These are phyloP conservation scores for Plasmodium chabaudi DNA, from an alignment of 169 alveolate species.

Conservation along the genomic window DNA sequence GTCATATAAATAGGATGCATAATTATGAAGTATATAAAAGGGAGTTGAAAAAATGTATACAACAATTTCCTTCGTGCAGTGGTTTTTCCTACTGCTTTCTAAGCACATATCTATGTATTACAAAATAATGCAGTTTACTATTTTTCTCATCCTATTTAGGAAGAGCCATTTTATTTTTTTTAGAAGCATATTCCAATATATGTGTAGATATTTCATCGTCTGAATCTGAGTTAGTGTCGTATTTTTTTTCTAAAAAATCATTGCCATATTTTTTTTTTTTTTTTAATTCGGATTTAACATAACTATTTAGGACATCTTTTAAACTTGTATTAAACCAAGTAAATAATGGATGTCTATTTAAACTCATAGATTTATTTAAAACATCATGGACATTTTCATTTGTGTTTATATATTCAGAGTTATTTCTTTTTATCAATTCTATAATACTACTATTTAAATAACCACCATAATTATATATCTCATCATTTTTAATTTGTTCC, in stretches of 20 bases:
- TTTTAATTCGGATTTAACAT: conserved; percentile 53
- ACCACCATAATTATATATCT: conserved; percentile 71
- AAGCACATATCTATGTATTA: too few relatives aligned
- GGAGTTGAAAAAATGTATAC: too few relatives aligned
- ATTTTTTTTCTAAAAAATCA: conserved; percentile 29
- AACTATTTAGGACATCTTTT: conserved; percentile 61
- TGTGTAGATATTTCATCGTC: conserved; percentile 67
- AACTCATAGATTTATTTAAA: conserved; percentile 42
- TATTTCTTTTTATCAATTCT: conserved; percentile 36
- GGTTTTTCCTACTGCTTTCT: too few relatives aligned
- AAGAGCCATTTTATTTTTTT: conserved; percentile 21
- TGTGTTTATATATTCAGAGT: conserved; percentile 24
- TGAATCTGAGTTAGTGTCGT: conserved; percentile 57
- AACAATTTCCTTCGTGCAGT: too few relatives aligned
- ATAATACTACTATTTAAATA: conserved; percentile 41
- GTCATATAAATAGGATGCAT: too few relatives aligned
- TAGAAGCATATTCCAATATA: conserved; percentile 40
- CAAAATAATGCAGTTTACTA: too few relatives aligned
- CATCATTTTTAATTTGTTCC: conserved; percentile 72
- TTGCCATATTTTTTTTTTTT: conserved; percentile 45
- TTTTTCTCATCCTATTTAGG: too few relatives aligned
- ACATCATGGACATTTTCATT: conserved; percentile 42
- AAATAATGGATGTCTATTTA: conserved; percentile 59
- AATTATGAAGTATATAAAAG: too few relatives aligned
- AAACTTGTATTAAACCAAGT: conserved; percentile 65